These are phyloP conservation scores for Aspergillus bridgeri DNA, from an alignment of 495 filamentous ascomycete species.

Conservation along the genomic window DNA sequence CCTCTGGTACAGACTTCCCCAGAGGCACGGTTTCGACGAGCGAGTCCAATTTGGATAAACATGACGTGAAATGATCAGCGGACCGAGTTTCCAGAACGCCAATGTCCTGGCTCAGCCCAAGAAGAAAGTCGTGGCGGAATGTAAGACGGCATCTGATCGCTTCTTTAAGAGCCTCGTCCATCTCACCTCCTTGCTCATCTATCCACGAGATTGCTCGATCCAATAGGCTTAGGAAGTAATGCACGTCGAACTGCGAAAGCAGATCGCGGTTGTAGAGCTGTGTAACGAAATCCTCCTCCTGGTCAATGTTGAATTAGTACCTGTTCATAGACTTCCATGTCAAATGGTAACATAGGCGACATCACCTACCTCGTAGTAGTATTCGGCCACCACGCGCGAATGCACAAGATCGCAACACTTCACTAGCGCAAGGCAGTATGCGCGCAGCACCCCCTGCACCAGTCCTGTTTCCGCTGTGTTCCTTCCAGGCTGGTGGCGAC, in stretches of 20 bases:
- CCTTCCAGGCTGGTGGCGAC: slow-evolving; percentile 34
- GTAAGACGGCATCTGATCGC: slow-evolving; percentile 62
- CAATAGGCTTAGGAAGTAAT: slow-evolving; percentile 57
- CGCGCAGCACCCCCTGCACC: slow-evolving; percentile 65
- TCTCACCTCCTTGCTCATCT: slow-evolving; percentile 37
- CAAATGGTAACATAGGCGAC: neutral
- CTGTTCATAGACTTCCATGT: neutral
- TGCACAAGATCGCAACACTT: slow-evolving; percentile 83
- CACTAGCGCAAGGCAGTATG: slow-evolving; percentile 82
- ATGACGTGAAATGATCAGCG: slow-evolving; percentile 38
- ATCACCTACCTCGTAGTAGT: slow-evolving; percentile 75
- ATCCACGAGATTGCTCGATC: slow-evolving; percentile 57
- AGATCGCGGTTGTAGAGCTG: slow-evolving; percentile 82
- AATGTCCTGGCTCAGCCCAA: slow-evolving; percentile 45
- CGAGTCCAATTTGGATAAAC: slow-evolving; percentile 42
- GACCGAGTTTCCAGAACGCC: slow-evolving; percentile 39
- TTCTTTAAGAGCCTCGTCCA: slow-evolving; percentile 48
- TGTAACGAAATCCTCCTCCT: slow-evolving; percentile 96
- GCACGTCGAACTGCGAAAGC: slow-evolving; percentile 56
- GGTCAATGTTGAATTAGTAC: slow-evolving; percentile 11
- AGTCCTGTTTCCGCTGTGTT: slow-evolving; percentile 43
- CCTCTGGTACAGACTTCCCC: slow-evolving; percentile 64
- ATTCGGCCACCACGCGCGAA: slow-evolving; percentile 65
- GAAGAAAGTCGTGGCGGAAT: slow-evolving; percentile 62
- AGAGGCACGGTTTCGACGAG: slow-evolving; percentile 56